Percentiles rank a stretch among this genome's conserved stretches.
These are phyloP conservation scores for Aspergillus sojae DNA, from an alignment of 2,329 filamentous ascomycete genomes.

Conservation along the genomic window DNA sequence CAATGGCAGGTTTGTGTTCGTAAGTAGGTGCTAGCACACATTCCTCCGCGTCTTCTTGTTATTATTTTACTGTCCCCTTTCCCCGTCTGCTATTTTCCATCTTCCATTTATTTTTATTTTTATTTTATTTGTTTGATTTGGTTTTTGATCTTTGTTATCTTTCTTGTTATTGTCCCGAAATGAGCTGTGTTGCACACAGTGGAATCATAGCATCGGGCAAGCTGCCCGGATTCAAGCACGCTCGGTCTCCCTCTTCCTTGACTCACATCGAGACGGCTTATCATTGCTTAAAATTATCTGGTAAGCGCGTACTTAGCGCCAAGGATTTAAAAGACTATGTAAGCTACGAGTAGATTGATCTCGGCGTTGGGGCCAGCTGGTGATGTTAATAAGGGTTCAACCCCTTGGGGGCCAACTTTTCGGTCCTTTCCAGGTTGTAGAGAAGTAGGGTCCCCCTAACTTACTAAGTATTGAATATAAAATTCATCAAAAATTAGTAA, in stretches of 20 bases:
- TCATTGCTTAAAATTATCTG: neutral
- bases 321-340: neutral
- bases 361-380: neutral
- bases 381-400: neutral
- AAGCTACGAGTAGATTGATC: neutral
- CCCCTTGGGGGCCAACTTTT: neutral
- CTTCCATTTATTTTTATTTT: no score
- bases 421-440: neutral
- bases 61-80: neutral
- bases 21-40: no score
- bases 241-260: neutral
- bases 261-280: neutral
- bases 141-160: neutral
- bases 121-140: neutral
- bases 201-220: neutral
- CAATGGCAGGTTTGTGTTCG: no score
- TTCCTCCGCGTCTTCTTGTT: no score
- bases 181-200: neutral
- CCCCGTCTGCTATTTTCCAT: neutral
- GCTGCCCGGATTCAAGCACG: neutral
- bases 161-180: neutral
- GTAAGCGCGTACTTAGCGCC: neutral
- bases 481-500: neutral
- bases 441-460: neutral
- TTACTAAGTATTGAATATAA: neutral